Conservation (phyloP, 1,284 basidiomycete genomes). For the Microbotryum scabiosae region DNA sequence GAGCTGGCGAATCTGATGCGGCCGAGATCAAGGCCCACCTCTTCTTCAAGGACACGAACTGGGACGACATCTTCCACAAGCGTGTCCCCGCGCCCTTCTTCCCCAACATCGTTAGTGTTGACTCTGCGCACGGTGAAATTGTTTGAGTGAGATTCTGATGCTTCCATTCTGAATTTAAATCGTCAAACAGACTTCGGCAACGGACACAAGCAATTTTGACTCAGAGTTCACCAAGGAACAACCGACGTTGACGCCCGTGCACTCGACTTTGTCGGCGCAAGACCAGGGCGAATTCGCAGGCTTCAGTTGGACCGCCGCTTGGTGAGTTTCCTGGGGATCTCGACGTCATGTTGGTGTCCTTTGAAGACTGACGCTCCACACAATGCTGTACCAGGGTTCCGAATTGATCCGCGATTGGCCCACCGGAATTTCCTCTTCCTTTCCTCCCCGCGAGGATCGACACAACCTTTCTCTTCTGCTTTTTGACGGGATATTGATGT, state of each 20-base stretch:
- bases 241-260: conserved; percentile 94
- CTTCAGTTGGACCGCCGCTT: conserved; percentile 49
- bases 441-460: too few species aligned
- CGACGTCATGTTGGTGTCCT: too few species aligned
- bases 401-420: too few species aligned
- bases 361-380: too few species aligned
- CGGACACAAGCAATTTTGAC: conserved; percentile 72
- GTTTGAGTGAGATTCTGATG: conserved; percentile 3
- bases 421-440: too few species aligned
- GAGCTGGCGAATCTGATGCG: conserved; percentile 85
- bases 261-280: conserved; percentile 80
- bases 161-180: not conserved
- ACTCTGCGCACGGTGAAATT: conserved; percentile 7
- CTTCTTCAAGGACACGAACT: conserved; percentile 97
- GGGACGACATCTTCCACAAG: conserved; percentile 91
- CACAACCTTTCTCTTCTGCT: too few species aligned
- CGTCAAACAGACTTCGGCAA: conserved; percentile 38
- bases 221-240: conserved; percentile 85
- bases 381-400: too few species aligned
- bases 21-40: conserved; percentile 96
- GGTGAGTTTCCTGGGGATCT: too few species aligned
- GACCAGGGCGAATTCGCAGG: conserved; percentile 95
- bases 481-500: too few species aligned
- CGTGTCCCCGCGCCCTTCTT: conserved; percentile 95
- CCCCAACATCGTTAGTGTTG: conserved; percentile 72